A percentile compares a stretch with the other conserved stretches of the same genome.
phyloP scores from a whole-genome alignment of 1,284 basidiomycete genomes.

The Neolentinus lepideus region DNA sequence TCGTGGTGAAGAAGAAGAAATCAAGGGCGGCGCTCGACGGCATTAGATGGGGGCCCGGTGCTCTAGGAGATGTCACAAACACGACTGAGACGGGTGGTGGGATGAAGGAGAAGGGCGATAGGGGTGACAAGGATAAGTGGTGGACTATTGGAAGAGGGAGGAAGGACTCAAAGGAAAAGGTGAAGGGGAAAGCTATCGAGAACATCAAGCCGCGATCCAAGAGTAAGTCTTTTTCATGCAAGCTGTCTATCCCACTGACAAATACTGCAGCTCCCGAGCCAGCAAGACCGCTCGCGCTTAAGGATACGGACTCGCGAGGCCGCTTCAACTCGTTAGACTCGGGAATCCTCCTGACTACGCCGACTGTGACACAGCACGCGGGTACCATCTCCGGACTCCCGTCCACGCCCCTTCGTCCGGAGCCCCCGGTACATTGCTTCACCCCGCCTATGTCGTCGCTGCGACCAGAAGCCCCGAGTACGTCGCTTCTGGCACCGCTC shows the following conservation, averaged over 20 bases:
- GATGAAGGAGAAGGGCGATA: slow-evolving; percentile 31
- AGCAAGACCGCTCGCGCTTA: slow-evolving; percentile 22
- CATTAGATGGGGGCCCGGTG: slow-evolving; percentile 44
- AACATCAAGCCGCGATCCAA: slow-evolving; percentile 31
- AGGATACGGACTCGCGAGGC: slow-evolving; percentile 18
- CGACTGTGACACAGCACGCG: slow-evolving; percentile 11
- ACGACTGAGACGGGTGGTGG: slow-evolving; percentile 41
- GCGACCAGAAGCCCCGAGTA: slow-evolving; percentile 3
- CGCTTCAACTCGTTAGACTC: slow-evolving; percentile 65
- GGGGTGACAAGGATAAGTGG: slow-evolving; percentile 44
- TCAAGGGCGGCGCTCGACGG: slow-evolving; percentile 54
- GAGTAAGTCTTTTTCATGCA: slow-evolving; percentile 27
- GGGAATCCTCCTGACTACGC: slow-evolving; percentile 35
- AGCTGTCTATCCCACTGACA: not conserved
- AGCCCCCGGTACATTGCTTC: not conserved
- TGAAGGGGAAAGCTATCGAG: slow-evolving; percentile 32
- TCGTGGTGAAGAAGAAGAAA: slow-evolving; percentile 77
- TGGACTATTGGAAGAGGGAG: slow-evolving; percentile 70
- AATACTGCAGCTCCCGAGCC: slow-evolving; percentile 37
- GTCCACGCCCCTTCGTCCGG: not conserved
- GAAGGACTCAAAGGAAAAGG: slow-evolving; percentile 53
- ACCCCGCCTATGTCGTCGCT: not conserved
- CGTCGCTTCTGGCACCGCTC: slow-evolving; percentile 13
- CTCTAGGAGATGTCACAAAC: slow-evolving; percentile 55
- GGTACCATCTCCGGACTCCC: slow-evolving; percentile 3